phyloP scores from a whole-genome alignment of 192 early-diverging fungal species.

The Coemansia sp. region DNA sequence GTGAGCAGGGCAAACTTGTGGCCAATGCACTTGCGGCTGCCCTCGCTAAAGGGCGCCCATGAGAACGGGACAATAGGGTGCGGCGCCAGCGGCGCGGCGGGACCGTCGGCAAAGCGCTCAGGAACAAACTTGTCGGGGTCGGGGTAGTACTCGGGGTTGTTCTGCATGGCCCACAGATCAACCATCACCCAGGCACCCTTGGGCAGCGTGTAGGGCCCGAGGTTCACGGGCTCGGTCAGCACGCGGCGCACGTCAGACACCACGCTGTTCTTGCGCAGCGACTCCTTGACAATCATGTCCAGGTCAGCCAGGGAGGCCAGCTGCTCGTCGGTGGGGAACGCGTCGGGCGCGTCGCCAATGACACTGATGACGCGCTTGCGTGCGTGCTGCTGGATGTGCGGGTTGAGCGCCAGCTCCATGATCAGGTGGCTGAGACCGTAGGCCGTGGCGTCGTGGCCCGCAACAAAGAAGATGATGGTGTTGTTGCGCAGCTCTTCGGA shows the following conservation, averaged over 20 bases:
- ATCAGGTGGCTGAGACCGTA: constrained; percentile 37
- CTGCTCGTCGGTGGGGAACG: constrained; percentile 54
- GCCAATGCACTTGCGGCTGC: constrained; percentile 56
- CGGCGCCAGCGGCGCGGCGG: not conserved
- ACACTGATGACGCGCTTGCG: constrained; percentile 40
- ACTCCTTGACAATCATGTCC: constrained; percentile 53
- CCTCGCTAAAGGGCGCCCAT: constrained; percentile 59
- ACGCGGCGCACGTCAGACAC: constrained; percentile 33
- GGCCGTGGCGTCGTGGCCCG: constrained; percentile 55
- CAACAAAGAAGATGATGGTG: constrained; percentile 54
- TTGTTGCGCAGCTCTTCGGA: constrained; percentile 51
- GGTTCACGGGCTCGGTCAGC: constrained; percentile 47
- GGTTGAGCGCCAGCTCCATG: constrained; percentile 51
- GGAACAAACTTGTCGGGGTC: constrained; percentile 53
- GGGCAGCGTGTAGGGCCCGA: constrained; percentile 52
- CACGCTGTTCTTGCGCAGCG: constrained; percentile 42
- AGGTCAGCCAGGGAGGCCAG: constrained; percentile 47
- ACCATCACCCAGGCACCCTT: constrained; percentile 52
- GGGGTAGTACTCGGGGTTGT: constrained; percentile 47
- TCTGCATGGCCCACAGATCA: constrained; percentile 56
- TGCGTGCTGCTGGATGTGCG: constrained; percentile 38
- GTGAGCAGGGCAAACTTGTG: constrained; percentile 58
- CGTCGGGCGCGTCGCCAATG: constrained; percentile 46
- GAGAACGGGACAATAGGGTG: constrained; percentile 21
- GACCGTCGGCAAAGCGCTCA: constrained; percentile 50